Evolutionary conservation across 208 protist genomes (phyloP), one percentile per base, ranked within the genome.

Genomic region (Trypanosoma melophagium): DNA sequence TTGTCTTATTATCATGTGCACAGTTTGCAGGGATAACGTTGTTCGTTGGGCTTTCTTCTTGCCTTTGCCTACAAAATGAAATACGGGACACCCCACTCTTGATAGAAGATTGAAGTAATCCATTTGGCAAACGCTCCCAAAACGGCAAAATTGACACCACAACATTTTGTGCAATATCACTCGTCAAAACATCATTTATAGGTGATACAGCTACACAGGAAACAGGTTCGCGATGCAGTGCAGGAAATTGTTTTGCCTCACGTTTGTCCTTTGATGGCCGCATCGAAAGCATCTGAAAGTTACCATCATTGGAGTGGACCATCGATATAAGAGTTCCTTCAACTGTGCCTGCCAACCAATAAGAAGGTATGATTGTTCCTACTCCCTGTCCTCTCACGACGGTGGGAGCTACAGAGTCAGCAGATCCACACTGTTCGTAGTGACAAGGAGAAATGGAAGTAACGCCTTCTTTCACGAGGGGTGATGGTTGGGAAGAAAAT

Each of bases 101-200:
- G 4, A 25, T 61, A 17, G 13, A 22, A 7, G 24, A 28, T 12
- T 31, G 25, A 7, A 24, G 16, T 31, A 41, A 54, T 17, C 4
- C 9, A 17, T 45, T 2, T n/a, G 53, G 38, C 3, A 19, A 12
- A 16, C 9, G 2, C 31, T 59, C 55, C 17, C 44, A 66, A 59
- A 58, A 61, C 8, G 84, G 80, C 50, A 93, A 28, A 12, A 69
- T 73, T 41, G 85, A 86, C 22, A 95, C 71, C 12, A 87, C 73
- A 16, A 92, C 77, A 58, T 92, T 89, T 65, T 95, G 90, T 14
- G 87, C 87, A 69, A 95, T 90, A 54, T 95, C 90, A 1, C 79
- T 83, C 14, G 77, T 86, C 16, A 93, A 49, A 44, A 95, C 82
- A 66, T 89, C 85, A 42, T 90, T 87, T 40, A 76, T 53, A 3